Evolutionary conservation across 306 rosid genomes (phyloP).

Genomic region (Mucuna pruriens): DNA sequence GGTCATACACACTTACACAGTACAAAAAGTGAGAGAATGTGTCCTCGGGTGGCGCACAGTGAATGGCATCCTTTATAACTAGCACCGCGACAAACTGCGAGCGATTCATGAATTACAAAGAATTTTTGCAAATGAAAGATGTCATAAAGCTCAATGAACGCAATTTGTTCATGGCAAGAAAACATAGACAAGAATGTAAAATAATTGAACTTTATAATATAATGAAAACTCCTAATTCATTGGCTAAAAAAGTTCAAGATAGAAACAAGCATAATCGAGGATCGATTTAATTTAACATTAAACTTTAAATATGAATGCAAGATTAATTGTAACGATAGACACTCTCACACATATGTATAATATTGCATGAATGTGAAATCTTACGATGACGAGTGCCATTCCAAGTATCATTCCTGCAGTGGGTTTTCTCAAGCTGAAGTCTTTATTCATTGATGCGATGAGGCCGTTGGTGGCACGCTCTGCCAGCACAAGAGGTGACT

Average conservation of each 20-base stretch:
- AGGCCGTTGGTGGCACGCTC: not conserved
- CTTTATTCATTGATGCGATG: not conserved
- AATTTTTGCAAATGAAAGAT: not conserved
- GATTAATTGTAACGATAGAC: not conserved
- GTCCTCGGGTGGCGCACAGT: slow-evolving; percentile 30
- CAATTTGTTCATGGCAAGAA: not conserved
- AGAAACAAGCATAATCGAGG: not conserved
- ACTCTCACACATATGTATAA: too few species aligned
- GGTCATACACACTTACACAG: slow-evolving; percentile 21
- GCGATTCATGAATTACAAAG: not conserved
- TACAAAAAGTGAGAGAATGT: not conserved
- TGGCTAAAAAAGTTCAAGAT: not conserved
- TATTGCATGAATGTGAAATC: not conserved
- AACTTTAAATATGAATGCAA: not conserved
- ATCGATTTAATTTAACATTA: not conserved
- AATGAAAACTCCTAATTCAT: not conserved
- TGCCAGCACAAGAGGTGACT: slow-evolving; percentile 7
- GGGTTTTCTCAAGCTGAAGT: slow-evolving; percentile 25
- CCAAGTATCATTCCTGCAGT: slow-evolving; percentile 4
- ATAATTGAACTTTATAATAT: too few species aligned
- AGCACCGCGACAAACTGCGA: slow-evolving; percentile 18
- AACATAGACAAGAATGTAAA: not conserved
- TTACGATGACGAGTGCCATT: slow-evolving; percentile 31
- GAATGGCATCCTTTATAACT: slow-evolving; percentile 25
- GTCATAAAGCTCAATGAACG: not conserved